Base-by-base conservation (phyloP, 805 yeast species). In the Nakazawaea laoshanensis region DNA sequence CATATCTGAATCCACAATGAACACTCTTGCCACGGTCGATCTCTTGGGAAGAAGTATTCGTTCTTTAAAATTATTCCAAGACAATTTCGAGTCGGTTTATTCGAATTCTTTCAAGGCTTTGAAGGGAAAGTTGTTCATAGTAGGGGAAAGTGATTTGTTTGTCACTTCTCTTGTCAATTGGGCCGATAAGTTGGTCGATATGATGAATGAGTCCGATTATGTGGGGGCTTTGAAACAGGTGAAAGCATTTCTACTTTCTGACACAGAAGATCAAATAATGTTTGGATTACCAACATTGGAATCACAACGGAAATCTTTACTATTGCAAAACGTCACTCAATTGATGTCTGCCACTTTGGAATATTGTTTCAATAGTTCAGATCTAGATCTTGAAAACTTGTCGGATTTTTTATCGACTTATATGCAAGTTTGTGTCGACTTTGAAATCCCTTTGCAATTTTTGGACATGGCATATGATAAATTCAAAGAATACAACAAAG, bases 91-190 rank as follows among this genome's bases (percentile, higher is more conserved):
- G 6, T 37, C 35, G 9, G 35, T 36, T 7, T 57, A 45, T 29
- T 16, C 36, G 20, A 52, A 57, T 22, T 48, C 70, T 3, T 48
- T 67, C 23, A 52, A 45, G 35, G 48, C 59, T 0, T 60, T 56
- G 38, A 70, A 61, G 39, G 63, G 68, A 2, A 62, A 68, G 15
- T 29, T 85, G 0, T 67, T 75, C 43, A 36, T 74, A 1, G 43
- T 77, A 32, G 81, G 81, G 0, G 57, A 61, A 25, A 65, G 66
- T 33, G 77, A 71, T 36, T 46, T 74, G 27, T 56, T 57, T 5
- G 63, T 77, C 3, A 94, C 88, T 0, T 60, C 73, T 16, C 52
- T 74, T 11, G 59, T 74, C 3, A 74, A 67, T 43, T 85, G 87
- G 95, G 84, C 79, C 0, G 88, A 81, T 42, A 58, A 63, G 18